Evolutionary conservation across 140 eudicot genomes (phyloP).

Genomic region (Anethum foeniculum): DNA sequence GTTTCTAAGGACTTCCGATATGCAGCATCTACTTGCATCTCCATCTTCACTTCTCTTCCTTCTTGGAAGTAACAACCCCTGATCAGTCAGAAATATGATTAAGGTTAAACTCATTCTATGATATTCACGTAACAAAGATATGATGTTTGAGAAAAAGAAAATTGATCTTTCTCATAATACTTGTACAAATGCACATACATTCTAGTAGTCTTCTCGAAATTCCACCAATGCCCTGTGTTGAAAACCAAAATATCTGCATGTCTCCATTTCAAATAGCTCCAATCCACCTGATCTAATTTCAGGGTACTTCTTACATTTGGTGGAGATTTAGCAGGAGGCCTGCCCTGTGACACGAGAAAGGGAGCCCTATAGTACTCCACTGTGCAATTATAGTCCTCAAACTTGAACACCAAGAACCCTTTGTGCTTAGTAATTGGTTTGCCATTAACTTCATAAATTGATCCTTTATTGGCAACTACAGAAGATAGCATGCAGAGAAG

Average conservation of each 20-base stretch:
- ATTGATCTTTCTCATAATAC: not conserved
- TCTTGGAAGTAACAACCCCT: constrained; percentile 6
- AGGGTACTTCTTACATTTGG: constrained; percentile 41
- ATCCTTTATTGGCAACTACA: constrained; percentile 37
- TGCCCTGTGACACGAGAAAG: constrained; percentile 74
- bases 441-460: constrained; percentile 83
- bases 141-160: not conserved
- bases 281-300: constrained; percentile 73
- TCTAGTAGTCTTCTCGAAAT: constrained; percentile 75
- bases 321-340: constrained; percentile 59
- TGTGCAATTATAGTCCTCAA: constrained; percentile 69
- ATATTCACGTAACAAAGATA: not conserved
- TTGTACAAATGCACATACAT: constrained; percentile 34
- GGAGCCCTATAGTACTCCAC: constrained; percentile 91
- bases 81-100: not conserved
- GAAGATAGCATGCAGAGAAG: constrained; percentile 84
- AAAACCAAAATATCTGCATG: constrained; percentile 70
- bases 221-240: constrained; percentile 99
- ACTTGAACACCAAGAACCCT: constrained; percentile 80
- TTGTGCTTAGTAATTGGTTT: constrained; percentile 87
- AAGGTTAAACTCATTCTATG: not conserved
- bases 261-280: constrained; percentile 72
- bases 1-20: constrained; percentile 2
- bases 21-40: constrained; percentile 1
- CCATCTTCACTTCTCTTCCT: not conserved